These are phyloP conservation scores for Priceomyces carsonii DNA, from an alignment of 805 yeast genomes.

Conservation along the genomic window DNA sequence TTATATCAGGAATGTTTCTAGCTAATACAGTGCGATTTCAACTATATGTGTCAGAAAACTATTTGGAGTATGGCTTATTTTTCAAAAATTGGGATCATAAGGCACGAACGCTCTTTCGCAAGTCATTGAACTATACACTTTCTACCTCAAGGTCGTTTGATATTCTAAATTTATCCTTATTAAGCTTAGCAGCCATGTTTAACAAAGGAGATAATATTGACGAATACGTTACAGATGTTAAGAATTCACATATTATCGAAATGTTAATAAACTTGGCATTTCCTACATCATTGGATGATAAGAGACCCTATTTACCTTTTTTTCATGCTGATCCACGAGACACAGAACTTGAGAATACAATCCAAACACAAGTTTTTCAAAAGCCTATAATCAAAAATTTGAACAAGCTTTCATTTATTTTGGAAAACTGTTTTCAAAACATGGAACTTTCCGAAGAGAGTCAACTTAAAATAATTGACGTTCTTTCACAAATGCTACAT, in stretches of 20 bases:
- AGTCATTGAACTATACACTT: slow-evolving; percentile 24
- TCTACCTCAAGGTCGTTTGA: slow-evolving; percentile 21
- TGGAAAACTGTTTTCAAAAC: slow-evolving; percentile 34
- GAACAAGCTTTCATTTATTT: slow-evolving; percentile 47
- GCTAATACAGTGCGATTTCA: slow-evolving; percentile 37
- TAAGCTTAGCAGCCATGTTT: slow-evolving; percentile 35
- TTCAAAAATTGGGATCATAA: slow-evolving; percentile 37
- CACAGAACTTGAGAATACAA: slow-evolving; percentile 10
- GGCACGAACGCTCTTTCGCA: slow-evolving; percentile 26
- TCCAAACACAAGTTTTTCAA: slow-evolving; percentile 16
- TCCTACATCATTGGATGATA: slow-evolving; percentile 9
- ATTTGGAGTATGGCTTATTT: slow-evolving; percentile 28
- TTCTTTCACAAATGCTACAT: slow-evolving; percentile 21
- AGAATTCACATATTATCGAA: slow-evolving; percentile 14
- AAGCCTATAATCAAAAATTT: slow-evolving; percentile 50
- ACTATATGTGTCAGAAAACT: slow-evolving; percentile 27
- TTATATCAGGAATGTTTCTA: slow-evolving; percentile 45
- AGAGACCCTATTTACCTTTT: slow-evolving; percentile 17
- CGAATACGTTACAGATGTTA: slow-evolving; percentile 16
- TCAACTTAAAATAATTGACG: slow-evolving; percentile 18
- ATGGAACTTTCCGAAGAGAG: slow-evolving; percentile 13
- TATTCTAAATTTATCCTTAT: slow-evolving; percentile 28
- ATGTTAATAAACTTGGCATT: slow-evolving; percentile 21
- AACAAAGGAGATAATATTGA: slow-evolving; percentile 23
- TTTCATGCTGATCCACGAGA: slow-evolving; percentile 12